Evolutionary conservation across 2,329 filamentous ascomycete species (phyloP).

Genomic region (Ramichloridium luteum): DNA sequence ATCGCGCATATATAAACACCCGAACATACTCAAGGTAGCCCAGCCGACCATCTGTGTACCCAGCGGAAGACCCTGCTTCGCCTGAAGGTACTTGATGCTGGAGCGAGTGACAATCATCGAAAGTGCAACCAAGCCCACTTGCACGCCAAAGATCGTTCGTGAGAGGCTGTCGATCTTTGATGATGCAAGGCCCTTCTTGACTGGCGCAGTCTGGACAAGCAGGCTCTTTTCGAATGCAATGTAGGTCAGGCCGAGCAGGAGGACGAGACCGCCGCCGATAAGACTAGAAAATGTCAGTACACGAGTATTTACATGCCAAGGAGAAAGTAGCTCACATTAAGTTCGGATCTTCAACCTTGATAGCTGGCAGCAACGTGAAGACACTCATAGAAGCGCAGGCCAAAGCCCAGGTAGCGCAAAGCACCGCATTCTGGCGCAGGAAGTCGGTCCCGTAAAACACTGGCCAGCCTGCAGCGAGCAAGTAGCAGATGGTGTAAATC

Average conservation of each 20-base stretch:
- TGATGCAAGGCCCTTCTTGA: constrained; percentile 19
- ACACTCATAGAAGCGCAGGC: constrained; percentile 75
- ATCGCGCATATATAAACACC: not conserved
- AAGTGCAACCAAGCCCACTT: constrained; percentile 66
- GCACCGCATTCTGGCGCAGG: constrained; percentile 48
- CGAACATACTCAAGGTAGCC: constrained; percentile 53
- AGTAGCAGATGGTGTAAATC: constrained; percentile 69
- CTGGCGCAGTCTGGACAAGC: constrained; percentile 30
- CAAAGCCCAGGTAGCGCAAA: constrained; percentile 59
- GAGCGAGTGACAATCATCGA: constrained; percentile 79
- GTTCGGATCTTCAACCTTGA: constrained; percentile 66
- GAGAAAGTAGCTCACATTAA: constrained; percentile 51
- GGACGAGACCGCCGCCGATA: constrained; percentile 67
- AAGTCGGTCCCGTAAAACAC: constrained; percentile 61
- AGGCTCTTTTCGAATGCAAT: constrained; percentile 63
- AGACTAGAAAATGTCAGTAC: constrained; percentile 38
- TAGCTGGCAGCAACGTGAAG: constrained; percentile 79
- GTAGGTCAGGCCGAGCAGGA: constrained; percentile 61
- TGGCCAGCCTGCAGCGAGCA: constrained; percentile 70
- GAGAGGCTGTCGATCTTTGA: constrained; percentile 37
- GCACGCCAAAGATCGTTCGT: constrained; percentile 51
- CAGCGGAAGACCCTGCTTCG: constrained; percentile 68
- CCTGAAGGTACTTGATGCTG: constrained; percentile 72
- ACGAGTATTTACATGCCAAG: not conserved
- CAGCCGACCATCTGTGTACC: constrained; percentile 85